Evolutionary conservation across 2,329 filamentous ascomycete genomes (phyloP).

Genomic region (Zymoseptoria brevis): DNA sequence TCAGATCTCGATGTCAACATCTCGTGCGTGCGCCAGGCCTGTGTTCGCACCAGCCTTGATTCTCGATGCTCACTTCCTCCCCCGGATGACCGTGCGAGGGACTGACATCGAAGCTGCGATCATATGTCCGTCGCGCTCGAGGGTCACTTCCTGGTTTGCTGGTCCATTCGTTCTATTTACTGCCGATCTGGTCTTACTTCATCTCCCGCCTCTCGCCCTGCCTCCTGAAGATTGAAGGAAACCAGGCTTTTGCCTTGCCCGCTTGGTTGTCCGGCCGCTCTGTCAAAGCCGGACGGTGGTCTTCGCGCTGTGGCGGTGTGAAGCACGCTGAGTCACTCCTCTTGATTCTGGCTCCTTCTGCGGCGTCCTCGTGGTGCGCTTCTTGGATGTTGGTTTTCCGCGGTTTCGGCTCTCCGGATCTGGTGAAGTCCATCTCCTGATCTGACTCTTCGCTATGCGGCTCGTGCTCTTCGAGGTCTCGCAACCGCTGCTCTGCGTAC

Average conservation of each 20-base stretch:
- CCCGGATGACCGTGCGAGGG: too few species aligned
- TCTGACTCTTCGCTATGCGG: neutral
- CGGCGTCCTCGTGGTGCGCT: neutral
- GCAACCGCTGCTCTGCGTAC: neutral
- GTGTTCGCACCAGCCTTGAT: too few species aligned
- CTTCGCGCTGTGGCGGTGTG: neutral
- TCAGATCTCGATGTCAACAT: too few species aligned
- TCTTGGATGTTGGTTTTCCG: neutral
- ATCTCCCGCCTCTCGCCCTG: neutral
- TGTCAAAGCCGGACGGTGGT: neutral
- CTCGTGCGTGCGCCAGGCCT: too few species aligned
- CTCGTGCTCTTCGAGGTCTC: neutral
- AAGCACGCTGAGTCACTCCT: neutral
- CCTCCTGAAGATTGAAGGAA: neutral
- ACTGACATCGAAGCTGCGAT: too few species aligned
- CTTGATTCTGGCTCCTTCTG: neutral
- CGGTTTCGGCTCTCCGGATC: neutral
- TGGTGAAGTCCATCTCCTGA: neutral
- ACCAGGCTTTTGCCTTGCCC: neutral
- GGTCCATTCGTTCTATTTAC: neutral
- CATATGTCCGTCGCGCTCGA: too few species aligned
- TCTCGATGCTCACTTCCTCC: too few species aligned
- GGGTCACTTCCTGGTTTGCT: neutral
- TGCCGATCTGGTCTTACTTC: neutral
- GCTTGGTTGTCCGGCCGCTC: neutral